These are phyloP conservation scores for Neohortaea acidophila DNA, from an alignment of 495 filamentous ascomycete genomes.

Conservation along the genomic window DNA sequence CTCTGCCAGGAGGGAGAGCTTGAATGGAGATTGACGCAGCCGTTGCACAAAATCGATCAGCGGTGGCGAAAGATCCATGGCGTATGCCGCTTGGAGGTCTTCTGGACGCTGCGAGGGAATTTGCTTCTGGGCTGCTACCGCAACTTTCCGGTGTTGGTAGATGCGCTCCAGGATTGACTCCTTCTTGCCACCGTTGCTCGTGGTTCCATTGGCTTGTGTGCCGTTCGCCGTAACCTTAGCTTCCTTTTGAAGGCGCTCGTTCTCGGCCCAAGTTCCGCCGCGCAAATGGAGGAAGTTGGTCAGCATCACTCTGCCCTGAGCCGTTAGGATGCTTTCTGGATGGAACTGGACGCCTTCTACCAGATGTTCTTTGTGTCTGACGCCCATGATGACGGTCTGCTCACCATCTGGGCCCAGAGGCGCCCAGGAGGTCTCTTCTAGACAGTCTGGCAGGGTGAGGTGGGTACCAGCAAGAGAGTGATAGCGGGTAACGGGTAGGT, in stretches of 20 bases:
- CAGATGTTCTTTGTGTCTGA: conserved; percentile 76
- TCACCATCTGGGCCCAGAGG: conserved; percentile 42
- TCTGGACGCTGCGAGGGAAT: conserved; percentile 68
- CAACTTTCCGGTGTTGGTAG: conserved; percentile 64
- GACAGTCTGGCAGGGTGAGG: conserved; percentile 65
- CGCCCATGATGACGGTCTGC: conserved; percentile 85
- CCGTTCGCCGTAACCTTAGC: conserved; percentile 14
- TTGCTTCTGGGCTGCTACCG: conserved; percentile 69
- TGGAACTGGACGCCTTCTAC: conserved; percentile 96
- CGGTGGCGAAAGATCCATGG: conserved; percentile 69
- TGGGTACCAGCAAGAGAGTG: conserved; percentile 93
- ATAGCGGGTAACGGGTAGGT: conserved; percentile 80
- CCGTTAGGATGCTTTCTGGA: conserved; percentile 90
- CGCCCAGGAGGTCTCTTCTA: conserved; percentile 83
- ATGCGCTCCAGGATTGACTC: conserved; percentile 80
- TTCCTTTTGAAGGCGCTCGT: conserved; percentile 30
- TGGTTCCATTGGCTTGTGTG: conserved; percentile 12
- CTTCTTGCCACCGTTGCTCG: conserved; percentile 36
- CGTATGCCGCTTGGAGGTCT: conserved; percentile 78
- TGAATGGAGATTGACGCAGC: conserved; percentile 63
- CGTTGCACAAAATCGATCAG: conserved; percentile 69
- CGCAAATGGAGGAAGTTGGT: conserved; percentile 78
- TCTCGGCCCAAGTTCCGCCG: conserved; percentile 81
- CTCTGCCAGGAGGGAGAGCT: conserved; percentile 81
- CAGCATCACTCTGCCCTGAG: conserved; percentile 74